A percentile compares a stretch with the other conserved stretches of the same genome.
phyloP scores from a whole-genome alignment of 306 rosid species.

The Prunus persica region DNA sequence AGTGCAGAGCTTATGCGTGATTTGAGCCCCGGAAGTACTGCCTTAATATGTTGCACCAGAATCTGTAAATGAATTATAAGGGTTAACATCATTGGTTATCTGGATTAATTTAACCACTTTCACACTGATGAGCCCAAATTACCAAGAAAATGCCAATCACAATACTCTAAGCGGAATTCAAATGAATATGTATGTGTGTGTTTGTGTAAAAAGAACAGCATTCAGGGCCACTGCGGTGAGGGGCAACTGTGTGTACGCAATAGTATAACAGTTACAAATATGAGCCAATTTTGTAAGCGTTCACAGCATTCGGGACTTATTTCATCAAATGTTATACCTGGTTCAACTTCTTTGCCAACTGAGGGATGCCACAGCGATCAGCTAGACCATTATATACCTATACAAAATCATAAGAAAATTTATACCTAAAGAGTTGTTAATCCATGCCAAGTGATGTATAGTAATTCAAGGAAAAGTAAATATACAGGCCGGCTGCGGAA shows the following conservation, averaged over 20 bases:
- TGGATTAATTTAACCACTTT: neutral
- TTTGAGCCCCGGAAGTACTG: slow-evolving; percentile 82
- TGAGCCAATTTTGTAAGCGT: neutral
- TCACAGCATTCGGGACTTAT: neutral
- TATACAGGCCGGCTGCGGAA: slow-evolving; percentile 96
- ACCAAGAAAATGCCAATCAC: neutral
- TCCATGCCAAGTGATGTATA: slow-evolving; percentile 10
- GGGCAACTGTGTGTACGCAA: neutral
- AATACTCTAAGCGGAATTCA: neutral
- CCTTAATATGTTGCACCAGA: slow-evolving; percentile 85
- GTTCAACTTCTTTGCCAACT: slow-evolving; percentile 89
- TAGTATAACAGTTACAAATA: neutral
- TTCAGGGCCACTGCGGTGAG: neutral
- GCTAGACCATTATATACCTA: slow-evolving; percentile 88
- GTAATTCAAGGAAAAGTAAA: slow-evolving; percentile 13
- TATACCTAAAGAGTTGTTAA: slow-evolving; percentile 13
- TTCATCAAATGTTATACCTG: slow-evolving; percentile 56
- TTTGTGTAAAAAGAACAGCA: neutral
- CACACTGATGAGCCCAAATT: neutral
- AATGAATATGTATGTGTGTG: neutral
- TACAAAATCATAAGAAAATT: slow-evolving; percentile 20
- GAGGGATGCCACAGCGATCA: slow-evolving; percentile 95
- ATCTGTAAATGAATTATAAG: slow-evolving; percentile 49
- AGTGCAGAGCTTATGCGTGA: slow-evolving; percentile 85
- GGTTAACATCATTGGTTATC: slow-evolving; percentile 5